Conservation (phyloP, 2,329 filamentous ascomycete species). For the Botrytis fragariae region DNA sequence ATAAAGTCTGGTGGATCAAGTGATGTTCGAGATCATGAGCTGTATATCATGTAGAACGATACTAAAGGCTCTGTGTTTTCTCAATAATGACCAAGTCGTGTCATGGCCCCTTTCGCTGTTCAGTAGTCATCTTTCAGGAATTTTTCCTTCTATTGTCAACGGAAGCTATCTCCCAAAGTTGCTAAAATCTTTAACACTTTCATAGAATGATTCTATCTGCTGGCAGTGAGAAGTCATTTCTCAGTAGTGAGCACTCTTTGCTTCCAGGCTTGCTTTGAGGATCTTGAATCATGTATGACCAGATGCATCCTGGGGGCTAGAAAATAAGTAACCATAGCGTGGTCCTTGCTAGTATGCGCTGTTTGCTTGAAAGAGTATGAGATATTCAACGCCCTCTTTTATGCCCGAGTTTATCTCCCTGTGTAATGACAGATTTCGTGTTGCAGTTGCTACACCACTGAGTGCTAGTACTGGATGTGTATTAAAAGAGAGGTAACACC, state of each 20-base stretch:
- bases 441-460: too few species aligned
- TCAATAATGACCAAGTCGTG: background rate
- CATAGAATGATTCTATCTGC: background rate
- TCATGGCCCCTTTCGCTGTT: background rate
- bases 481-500: background rate
- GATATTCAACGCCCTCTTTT: background rate
- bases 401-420: background rate
- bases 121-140: background rate
- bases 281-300: background rate
- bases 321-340: background rate
- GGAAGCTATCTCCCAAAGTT: background rate
- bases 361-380: background rate
- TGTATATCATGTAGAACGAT: background rate
- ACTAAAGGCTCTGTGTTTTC: background rate
- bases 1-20: background rate
- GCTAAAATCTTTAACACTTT: rapidly evolving
- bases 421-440: background rate
- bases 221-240: background rate
- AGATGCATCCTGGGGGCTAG: background rate
- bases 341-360: too few species aligned
- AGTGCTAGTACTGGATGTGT: too few species aligned
- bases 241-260: background rate
- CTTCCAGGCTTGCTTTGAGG: background rate
- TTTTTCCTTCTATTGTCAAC: background rate
- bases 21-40: background rate